These are phyloP conservation scores for Ilyonectria sp. DNA, from an alignment of 2,329 filamentous ascomycete species.

Conservation along the genomic window DNA sequence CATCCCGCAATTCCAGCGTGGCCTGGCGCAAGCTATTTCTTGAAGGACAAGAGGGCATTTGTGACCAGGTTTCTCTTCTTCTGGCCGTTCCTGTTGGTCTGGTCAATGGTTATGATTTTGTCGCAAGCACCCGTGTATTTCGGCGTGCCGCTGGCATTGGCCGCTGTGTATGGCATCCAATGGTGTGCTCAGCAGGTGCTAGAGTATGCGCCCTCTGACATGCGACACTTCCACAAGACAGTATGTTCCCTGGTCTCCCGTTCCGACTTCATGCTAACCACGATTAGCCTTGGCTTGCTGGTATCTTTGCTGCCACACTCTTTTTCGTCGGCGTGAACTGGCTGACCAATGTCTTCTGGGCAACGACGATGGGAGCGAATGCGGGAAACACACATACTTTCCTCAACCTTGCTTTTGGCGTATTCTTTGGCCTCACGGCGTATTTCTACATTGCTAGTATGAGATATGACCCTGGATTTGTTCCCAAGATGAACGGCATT, in stretches of 20 bases:
- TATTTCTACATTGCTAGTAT: conserved; percentile 94
- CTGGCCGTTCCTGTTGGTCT: conserved; percentile 86
- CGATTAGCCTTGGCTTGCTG: conserved; percentile 86
- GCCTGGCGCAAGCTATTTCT: conserved; percentile 78
- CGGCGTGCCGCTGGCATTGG: conserved; percentile 79
- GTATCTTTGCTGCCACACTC: conserved; percentile 90
- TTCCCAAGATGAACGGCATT: conserved; percentile 91
- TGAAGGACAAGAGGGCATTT: conserved; percentile 84
- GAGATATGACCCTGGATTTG: conserved; percentile 90
- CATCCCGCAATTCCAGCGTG: conserved; percentile 79
- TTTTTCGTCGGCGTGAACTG: conserved; percentile 87
- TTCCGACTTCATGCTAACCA: conserved; percentile 21
- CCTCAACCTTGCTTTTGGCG: conserved; percentile 82
- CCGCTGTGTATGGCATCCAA: conserved; percentile 80
- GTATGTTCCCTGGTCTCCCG: conserved; percentile 62
- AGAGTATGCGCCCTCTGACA: conserved; percentile 87
- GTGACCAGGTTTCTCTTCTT: conserved; percentile 91
- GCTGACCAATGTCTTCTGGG: conserved; percentile 72
- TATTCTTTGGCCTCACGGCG: conserved; percentile 75
- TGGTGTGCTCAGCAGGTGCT: conserved; percentile 84
- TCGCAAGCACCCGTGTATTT: conserved; percentile 82
- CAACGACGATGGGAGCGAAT: conserved; percentile 38
- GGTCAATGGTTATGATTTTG: conserved; percentile 78
- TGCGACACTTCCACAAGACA: conserved; percentile 91
- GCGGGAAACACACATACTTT: conserved; percentile 69